A percentile compares a stretch with the other conserved stretches of the same genome.
Evolutionary conservation across 139 green algal species (phyloP).

Genomic region (Limnomonas spitsbergensis): DNA sequence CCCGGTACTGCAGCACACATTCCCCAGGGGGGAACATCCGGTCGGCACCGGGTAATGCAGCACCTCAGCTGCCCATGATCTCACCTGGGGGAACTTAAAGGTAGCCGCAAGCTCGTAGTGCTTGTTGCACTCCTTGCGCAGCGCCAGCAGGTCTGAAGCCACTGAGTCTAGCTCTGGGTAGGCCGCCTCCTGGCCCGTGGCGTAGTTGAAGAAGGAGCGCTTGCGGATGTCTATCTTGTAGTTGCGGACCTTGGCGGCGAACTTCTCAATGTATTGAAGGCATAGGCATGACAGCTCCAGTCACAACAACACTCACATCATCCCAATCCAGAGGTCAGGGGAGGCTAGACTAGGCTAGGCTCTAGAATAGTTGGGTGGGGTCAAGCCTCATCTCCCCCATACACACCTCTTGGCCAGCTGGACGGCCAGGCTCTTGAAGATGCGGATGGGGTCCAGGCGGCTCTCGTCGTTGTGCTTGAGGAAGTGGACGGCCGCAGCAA

Average conservation of each 20-base stretch:
- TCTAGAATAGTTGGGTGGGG: too few species aligned
- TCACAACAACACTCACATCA: too few species aligned
- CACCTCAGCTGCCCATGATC: too few species aligned
- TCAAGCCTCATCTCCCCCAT: too few species aligned
- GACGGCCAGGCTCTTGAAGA: not conserved
- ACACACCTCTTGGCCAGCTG: not conserved
- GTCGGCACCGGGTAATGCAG: too few species aligned
- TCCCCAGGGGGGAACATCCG: too few species aligned
- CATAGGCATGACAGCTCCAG: too few species aligned
- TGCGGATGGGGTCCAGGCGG: not conserved
- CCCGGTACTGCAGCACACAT: too few species aligned
- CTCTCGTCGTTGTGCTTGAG: not conserved
- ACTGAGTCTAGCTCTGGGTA: slow-evolving; percentile 68
- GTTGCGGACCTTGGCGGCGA: slow-evolving; percentile 41
- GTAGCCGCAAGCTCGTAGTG: slow-evolving; percentile 67
- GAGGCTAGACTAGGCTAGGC: too few species aligned
- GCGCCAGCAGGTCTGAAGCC: slow-evolving; percentile 51
- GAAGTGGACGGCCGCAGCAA: not conserved
- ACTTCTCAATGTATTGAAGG: slow-evolving; percentile 63
- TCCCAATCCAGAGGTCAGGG: too few species aligned
- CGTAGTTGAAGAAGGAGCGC: slow-evolving; percentile 64
- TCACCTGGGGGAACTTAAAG: slow-evolving; percentile 81
- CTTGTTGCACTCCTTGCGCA: slow-evolving; percentile 44
- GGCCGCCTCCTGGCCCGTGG: slow-evolving; percentile 51
- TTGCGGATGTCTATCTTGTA: slow-evolving; percentile 57